phyloP scores from a whole-genome alignment of 805 yeast genomes.

The Lachancea dasiensis region DNA sequence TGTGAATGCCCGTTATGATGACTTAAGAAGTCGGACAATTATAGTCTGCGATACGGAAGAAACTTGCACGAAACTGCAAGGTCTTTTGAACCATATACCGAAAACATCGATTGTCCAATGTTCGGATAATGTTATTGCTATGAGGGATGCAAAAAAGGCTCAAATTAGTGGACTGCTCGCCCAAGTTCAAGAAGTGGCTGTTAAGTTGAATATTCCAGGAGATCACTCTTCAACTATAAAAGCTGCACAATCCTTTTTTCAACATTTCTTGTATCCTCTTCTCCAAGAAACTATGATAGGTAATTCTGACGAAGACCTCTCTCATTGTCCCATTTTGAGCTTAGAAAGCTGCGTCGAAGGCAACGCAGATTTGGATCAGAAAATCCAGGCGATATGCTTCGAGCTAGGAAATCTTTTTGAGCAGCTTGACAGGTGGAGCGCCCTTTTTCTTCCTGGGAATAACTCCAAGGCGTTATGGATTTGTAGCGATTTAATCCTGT shows the following conservation, averaged over 20 bases:
- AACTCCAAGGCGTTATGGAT: background rate
- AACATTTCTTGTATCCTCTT: slow-evolving; percentile 2
- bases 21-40: background rate
- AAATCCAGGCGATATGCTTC: background rate
- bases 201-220: slow-evolving; percentile 1
- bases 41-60: slow-evolving; percentile 8
- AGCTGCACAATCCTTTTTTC: slow-evolving; percentile 3
- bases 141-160: background rate
- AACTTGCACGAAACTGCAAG: slow-evolving; percentile 1
- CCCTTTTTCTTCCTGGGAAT: slow-evolving; percentile 1
- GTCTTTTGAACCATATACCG: background rate
- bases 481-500: slow-evolving; percentile 3
- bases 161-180: background rate
- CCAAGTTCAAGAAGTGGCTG: slow-evolving; percentile 5
- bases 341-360: too few species aligned
- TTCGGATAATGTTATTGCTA: background rate
- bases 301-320: background rate
- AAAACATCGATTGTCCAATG: background rate
- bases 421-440: slow-evolving; percentile 1
- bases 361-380: background rate
- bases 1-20: slow-evolving; percentile 2
- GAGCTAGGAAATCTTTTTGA: slow-evolving; percentile 3
- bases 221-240: slow-evolving; percentile 1
- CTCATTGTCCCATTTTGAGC: background rate
- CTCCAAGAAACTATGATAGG: background rate